Evolutionary conservation across 139 green algal genomes (phyloP).

Genomic region (Volvox africanus): DNA sequence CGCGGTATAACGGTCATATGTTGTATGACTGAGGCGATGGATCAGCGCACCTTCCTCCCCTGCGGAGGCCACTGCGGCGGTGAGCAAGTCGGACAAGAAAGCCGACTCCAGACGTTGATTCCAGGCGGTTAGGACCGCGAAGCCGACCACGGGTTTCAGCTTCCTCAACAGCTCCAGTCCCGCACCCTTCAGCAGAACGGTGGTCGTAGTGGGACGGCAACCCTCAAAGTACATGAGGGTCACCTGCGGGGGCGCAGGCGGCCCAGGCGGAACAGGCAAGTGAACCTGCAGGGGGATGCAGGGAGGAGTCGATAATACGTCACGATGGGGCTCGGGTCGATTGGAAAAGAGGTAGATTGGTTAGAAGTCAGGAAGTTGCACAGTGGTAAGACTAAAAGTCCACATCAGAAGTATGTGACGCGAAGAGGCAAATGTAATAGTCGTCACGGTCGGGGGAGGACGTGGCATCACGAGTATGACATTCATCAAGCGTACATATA

Average conservation of each 20-base stretch:
- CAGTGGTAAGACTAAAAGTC: too few relatives aligned
- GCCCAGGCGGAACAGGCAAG: not conserved
- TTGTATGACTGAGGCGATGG: too few relatives aligned
- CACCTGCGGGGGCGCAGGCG: not conserved
- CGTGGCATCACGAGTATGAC: too few relatives aligned
- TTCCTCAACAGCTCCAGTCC: constrained; percentile 56
- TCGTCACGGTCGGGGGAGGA: too few relatives aligned
- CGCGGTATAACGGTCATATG: too few relatives aligned
- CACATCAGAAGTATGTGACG: too few relatives aligned
- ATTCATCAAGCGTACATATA: too few relatives aligned
- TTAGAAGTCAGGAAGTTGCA: too few relatives aligned
- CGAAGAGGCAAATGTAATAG: too few relatives aligned
- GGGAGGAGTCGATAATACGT: too few relatives aligned
- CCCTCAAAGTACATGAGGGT: constrained; percentile 87
- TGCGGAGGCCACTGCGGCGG: constrained; percentile 40
- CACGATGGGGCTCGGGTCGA: too few relatives aligned
- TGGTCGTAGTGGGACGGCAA: constrained; percentile 78
- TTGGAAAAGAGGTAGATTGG: too few relatives aligned
- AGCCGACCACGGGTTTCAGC: constrained; percentile 62
- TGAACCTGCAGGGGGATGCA: not conserved
- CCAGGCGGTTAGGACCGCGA: constrained; percentile 81
- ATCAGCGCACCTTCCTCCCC: constrained; percentile 28
- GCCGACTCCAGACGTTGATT: constrained; percentile 71
- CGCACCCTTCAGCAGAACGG: constrained; percentile 77
- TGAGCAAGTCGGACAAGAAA: constrained; percentile 76